Percentiles rank a stretch among this genome's conserved stretches.
These are phyloP conservation scores for Podaxis sp. DNA, from an alignment of 768 basidiomycete species.

Conservation along the genomic window DNA sequence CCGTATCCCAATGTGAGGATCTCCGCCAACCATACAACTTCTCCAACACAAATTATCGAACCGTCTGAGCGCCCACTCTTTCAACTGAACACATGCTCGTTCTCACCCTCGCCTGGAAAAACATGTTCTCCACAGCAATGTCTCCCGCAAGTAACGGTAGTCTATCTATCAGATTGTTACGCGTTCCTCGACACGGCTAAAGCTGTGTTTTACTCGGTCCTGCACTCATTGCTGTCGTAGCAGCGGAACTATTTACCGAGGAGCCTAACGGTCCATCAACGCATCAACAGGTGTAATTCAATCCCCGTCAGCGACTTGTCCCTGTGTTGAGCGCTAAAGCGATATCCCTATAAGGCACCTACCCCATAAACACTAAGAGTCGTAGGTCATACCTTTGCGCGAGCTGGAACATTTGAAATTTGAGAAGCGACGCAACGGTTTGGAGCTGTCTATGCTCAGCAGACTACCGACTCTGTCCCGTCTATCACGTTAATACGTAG, in stretches of 20 bases:
- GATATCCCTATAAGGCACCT: neutral
- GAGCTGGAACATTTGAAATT: constrained; percentile 2
- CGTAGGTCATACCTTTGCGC: neutral
- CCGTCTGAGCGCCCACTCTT: neutral
- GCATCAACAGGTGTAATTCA: neutral
- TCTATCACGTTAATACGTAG: neutral
- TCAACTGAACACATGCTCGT: neutral
- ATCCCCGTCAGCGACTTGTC: neutral
- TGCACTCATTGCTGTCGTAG: neutral
- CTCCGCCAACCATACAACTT: neutral
- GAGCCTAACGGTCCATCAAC: neutral
- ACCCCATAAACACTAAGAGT: neutral
- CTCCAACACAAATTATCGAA: neutral
- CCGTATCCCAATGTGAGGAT: neutral
- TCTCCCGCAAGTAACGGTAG: neutral
- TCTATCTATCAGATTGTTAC: neutral
- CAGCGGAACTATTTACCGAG: neutral
- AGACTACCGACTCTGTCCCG: neutral
- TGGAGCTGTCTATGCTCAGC: neutral
- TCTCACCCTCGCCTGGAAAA: constrained; percentile 1
- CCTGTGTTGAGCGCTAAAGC: neutral
- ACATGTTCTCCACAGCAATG: neutral
- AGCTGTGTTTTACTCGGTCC: constrained; percentile 6
- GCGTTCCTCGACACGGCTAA: neutral
- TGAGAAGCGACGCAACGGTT: neutral